phyloP scores from a whole-genome alignment of 2,329 filamentous ascomycete genomes.

The Hypoxylon sp. region DNA sequence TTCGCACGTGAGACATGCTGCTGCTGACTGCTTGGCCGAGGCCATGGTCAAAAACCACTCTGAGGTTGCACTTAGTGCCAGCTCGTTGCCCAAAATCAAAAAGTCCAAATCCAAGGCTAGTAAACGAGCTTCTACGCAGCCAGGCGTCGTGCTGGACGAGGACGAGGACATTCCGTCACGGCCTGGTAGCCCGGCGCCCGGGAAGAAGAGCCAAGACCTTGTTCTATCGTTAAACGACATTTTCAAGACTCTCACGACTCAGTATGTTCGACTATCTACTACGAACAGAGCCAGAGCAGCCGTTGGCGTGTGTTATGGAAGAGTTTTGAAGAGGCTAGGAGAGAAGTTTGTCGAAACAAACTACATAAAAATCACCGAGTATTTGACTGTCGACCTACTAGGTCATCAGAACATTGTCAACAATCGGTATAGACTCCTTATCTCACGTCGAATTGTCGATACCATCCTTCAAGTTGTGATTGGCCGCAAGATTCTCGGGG shows the following conservation, averaged over 20 bases:
- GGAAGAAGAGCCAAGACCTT: slow-evolving; percentile 79
- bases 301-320: slow-evolving; percentile 88
- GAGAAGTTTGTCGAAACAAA: slow-evolving; percentile 86
- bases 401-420: slow-evolving; percentile 81
- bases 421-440: slow-evolving; percentile 89
- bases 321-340: slow-evolving; percentile 82
- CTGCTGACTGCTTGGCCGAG: slow-evolving; percentile 86
- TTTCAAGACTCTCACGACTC: slow-evolving; percentile 81
- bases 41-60: slow-evolving; percentile 87
- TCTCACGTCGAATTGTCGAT: slow-evolving; percentile 86
- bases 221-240: slow-evolving; percentile 83
- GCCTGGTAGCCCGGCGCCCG: slow-evolving; percentile 80
- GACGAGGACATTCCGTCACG: slow-evolving; percentile 76
- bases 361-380: slow-evolving; percentile 85
- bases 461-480: slow-evolving; percentile 88
- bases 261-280: slow-evolving; percentile 84
- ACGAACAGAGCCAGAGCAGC: slow-evolving; percentile 86
- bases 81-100: slow-evolving; percentile 71
- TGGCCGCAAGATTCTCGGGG: slow-evolving; percentile 84
- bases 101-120: slow-evolving; percentile 74
- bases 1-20: slow-evolving; percentile 83
- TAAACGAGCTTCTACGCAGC: slow-evolving; percentile 73
- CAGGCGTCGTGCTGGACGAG: slow-evolving; percentile 76
- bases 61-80: slow-evolving; percentile 65
- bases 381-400: slow-evolving; percentile 84